Evolutionary conservation across 805 yeast genomes (phyloP).

Genomic region (Starmerella apis): DNA sequence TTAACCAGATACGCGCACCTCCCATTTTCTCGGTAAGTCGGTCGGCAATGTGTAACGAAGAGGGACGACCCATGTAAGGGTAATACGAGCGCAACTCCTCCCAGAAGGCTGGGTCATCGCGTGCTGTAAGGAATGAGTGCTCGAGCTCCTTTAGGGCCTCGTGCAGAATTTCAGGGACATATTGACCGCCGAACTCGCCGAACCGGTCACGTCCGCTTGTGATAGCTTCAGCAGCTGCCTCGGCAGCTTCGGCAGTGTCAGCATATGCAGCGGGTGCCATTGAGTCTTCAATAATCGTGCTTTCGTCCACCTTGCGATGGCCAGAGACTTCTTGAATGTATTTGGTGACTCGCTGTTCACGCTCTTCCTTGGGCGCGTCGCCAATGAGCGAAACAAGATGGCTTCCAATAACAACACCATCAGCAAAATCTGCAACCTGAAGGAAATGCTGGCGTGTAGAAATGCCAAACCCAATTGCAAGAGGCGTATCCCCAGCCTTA

Average conservation of each 20-base stretch:
- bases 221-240: constrained; percentile 27
- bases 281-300: constrained; percentile 12
- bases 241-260: constrained; percentile 12
- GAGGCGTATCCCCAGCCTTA: constrained; percentile 60
- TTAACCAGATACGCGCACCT: constrained; percentile 94
- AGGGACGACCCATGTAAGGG: constrained; percentile 93
- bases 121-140: constrained; percentile 73
- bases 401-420: constrained; percentile 95
- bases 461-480: constrained; percentile 97
- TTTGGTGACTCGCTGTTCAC: constrained; percentile 52
- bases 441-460: constrained; percentile 83
- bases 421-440: constrained; percentile 68
- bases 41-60: constrained; percentile 81
- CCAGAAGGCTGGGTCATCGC: constrained; percentile 89
- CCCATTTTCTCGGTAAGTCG: constrained; percentile 83
- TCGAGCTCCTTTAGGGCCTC: constrained; percentile 86
- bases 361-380: constrained; percentile 42
- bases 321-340: constrained; percentile 63
- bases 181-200: constrained; percentile 97
- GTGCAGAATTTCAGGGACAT: constrained; percentile 93
- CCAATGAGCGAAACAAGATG: constrained; percentile 63
- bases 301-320: constrained; percentile 32
- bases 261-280: constrained; percentile 8
- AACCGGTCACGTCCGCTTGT: constrained; percentile 56
- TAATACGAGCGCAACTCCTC: constrained; percentile 74